Base-by-base conservation (phyloP, 2,329 filamentous ascomycete genomes). In the Colletotrichum phormii region DNA sequence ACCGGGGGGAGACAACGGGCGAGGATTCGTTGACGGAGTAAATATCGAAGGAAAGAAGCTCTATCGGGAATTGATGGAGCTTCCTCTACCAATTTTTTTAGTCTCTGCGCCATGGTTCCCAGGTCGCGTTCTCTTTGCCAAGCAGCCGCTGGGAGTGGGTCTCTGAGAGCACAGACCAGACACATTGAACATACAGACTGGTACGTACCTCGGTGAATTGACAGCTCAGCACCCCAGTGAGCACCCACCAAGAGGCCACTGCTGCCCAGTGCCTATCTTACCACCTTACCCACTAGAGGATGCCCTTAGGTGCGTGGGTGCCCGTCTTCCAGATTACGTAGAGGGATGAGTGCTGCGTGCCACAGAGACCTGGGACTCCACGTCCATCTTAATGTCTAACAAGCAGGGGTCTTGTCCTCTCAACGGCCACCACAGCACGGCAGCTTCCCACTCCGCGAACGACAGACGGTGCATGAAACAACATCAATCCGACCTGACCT, bases 61-160 rank as follows among this genome's bases (percentile, higher is more conserved):
- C 70, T 74, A 65, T 64, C 46, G 57, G 68, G 67, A 72, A 73
- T 72, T 54, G 67, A 73, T 73, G 71, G 63, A 72, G 71, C 71
- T 72, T 67, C 37, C 66, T 64, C 67, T 74, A 74, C 72, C 74
- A 74, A 75, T 75, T 75, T 75, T 75, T 75, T 75, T 72, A 69
- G 68, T 65, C 69, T 72, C 58, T 72, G 71, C 67, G 46, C 71
- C 60, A 70, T 73, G 31, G 66, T 65, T 70, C 37, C 66, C 61
- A n/a, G 67, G 71, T 73, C 71, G 66, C 66, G 67, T 65, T 71
- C 57, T 46, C 61, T 73, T 65, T 65, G 71, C 60, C 61, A 65
- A 71, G 66, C 46, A 57, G 54, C 49, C 46, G 59, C 63, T 42
- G 54, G 22, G 29, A 26, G 71, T 73, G 71, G 71, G 67, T 57